Conservation (phyloP, 441 rosid genomes). For the Flueggea neowawraea region DNA sequence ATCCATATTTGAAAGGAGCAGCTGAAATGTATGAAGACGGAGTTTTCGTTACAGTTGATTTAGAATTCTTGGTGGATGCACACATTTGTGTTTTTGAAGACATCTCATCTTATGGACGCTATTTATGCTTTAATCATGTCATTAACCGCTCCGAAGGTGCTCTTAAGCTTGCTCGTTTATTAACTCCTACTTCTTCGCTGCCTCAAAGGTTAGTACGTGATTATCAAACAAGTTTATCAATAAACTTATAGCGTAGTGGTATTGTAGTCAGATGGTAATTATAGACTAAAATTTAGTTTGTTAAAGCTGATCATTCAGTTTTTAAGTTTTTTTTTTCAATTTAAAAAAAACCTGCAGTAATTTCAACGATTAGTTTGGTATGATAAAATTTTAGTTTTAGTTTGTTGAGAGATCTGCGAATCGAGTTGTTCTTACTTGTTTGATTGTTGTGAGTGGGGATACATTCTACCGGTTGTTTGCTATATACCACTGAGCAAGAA, state of each 20-base stretch:
- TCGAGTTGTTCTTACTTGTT: no score
- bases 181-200: constrained; percentile 25
- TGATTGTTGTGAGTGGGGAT: no score
- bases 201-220: constrained; percentile 28
- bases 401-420: no score
- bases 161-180: constrained; percentile 29
- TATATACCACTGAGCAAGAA: no score
- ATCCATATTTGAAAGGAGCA: constrained; percentile 65
- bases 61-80: constrained; percentile 41
- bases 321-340: no score
- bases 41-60: constrained; percentile 52
- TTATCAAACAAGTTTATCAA: not conserved
- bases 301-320: no score
- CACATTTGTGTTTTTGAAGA: constrained; percentile 57
- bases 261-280: no score
- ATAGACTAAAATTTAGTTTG: no score
- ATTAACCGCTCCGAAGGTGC: constrained; percentile 44
- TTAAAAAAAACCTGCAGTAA: no score
- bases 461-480: no score
- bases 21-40: constrained; percentile 77
- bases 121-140: constrained; percentile 54
- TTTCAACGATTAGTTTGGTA: no score
- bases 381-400: no score
- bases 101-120: constrained; percentile 51
- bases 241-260: not conserved